A percentile compares a stretch with the other conserved stretches of the same genome.
These are phyloP conservation scores for Spiromastix sp. DNA, from an alignment of 2,329 filamentous ascomycete species.

Conservation along the genomic window DNA sequence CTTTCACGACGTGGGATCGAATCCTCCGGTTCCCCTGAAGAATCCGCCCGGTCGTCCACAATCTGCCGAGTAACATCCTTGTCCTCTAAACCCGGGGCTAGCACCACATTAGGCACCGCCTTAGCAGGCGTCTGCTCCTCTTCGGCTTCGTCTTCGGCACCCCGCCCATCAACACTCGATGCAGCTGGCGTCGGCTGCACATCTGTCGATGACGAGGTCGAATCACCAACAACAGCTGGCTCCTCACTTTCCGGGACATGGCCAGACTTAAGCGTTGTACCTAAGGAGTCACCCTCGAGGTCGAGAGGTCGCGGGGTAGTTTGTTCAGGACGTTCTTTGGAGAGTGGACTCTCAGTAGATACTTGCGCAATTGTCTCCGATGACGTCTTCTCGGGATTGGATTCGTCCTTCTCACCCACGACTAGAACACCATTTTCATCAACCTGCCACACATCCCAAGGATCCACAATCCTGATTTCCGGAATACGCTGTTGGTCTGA, in stretches of 20 bases:
- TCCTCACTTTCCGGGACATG: not conserved
- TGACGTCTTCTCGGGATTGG: not conserved
- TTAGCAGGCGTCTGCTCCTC: no score
- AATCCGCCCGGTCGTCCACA: no score
- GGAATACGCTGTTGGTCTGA: slow-evolving; percentile 18
- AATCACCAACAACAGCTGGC: not conserved
- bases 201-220: slow-evolving; percentile 2
- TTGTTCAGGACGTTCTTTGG: not conserved
- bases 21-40: no score
- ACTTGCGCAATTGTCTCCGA: not conserved
- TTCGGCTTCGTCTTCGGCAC: no score
- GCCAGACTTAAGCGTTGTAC: not conserved
- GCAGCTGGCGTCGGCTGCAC: no score
- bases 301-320: not conserved
- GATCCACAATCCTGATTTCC: slow-evolving; percentile 27
- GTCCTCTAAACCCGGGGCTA: no score
- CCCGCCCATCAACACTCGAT: no score
- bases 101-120: no score
- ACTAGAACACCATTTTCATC: slow-evolving; percentile 23
- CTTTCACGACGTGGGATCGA: no score
- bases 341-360: not conserved
- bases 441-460: slow-evolving; percentile 33
- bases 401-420: slow-evolving; percentile 17
- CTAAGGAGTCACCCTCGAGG: not conserved
- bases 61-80: no score